These are phyloP conservation scores for Phylloporus sp. DNA, from an alignment of 1,284 basidiomycete species.

Conservation along the genomic window DNA sequence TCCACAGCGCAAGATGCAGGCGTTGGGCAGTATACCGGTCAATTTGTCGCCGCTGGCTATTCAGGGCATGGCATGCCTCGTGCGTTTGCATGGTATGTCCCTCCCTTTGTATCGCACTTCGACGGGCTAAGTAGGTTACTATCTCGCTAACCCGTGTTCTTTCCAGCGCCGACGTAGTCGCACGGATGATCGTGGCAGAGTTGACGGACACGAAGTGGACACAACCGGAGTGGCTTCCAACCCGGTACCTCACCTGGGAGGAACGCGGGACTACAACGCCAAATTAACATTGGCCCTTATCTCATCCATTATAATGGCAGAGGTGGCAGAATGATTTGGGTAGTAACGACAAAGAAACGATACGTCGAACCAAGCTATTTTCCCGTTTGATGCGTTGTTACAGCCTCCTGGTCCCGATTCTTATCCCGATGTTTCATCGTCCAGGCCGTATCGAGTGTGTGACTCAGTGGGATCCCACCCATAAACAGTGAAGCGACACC, in stretches of 20 bases:
- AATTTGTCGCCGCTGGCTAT: constrained; percentile 79
- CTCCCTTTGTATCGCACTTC: too few relatives aligned
- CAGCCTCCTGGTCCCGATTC: neutral
- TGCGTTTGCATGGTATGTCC: constrained; percentile 65
- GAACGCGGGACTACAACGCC: constrained; percentile 2
- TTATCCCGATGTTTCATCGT: neutral
- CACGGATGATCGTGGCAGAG: constrained; percentile 65
- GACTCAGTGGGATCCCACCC: constrained; percentile 9
- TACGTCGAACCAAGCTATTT: too few relatives aligned
- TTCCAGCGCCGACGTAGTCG: constrained; percentile 66
- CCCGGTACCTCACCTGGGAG: constrained; percentile 57
- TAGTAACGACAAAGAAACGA: too few relatives aligned
- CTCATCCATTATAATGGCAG: too few relatives aligned
- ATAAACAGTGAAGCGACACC: constrained; percentile 20
- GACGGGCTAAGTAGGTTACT: too few relatives aligned
- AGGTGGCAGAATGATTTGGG: too few relatives aligned
- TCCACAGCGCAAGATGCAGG: constrained; percentile 18
- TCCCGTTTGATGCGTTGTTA: neutral
- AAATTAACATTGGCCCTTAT: too few relatives aligned
- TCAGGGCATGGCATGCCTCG: constrained; percentile 84
- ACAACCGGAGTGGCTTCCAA: constrained; percentile 65
- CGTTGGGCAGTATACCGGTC: constrained; percentile 47
- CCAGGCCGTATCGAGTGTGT: constrained; percentile 15
- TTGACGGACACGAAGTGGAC: constrained; percentile 49
- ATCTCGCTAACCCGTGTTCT: neutral